Percentiles rank a stretch among this genome's conserved stretches.
phyloP scores from a whole-genome alignment of 257 asterid genomes.

The Cynanchum wilfordii region DNA sequence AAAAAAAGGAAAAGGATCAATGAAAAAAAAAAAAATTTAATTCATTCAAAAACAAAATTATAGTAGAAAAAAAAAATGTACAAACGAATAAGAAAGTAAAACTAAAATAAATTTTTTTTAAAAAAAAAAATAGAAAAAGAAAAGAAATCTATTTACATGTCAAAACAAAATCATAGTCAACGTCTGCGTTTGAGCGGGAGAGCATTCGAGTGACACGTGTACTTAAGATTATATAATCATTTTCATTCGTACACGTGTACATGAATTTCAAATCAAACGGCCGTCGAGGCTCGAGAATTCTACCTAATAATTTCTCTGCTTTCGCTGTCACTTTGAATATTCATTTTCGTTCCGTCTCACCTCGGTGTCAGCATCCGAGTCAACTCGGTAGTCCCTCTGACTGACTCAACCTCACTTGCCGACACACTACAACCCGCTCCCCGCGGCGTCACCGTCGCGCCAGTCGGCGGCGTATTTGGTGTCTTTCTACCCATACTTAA shows the following conservation, averaged over 20 bases:
- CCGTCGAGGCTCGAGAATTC: neutral
- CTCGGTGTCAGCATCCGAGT: slow-evolving; percentile 18
- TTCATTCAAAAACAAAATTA: neutral
- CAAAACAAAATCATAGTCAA: neutral
- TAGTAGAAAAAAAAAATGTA: neutral
- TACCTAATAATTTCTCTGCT: neutral
- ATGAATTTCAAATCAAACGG: neutral
- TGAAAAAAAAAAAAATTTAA: neutral
- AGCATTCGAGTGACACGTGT: neutral
- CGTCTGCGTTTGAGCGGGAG: neutral
- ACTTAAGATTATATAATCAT: neutral
- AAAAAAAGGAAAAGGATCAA: neutral
- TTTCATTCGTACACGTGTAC: neutral
- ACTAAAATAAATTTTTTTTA: neutral
- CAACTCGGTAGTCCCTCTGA: slow-evolving; percentile 21
- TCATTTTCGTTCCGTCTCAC: neutral
- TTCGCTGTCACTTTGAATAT: neutral
- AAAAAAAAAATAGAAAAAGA: neutral
- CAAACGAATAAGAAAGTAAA: neutral
- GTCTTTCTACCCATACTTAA: slow-evolving; percentile 57
- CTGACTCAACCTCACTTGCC: slow-evolving; percentile 36
- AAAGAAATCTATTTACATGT: neutral
- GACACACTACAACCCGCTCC: slow-evolving; percentile 10
- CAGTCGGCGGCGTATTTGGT: slow-evolving; percentile 26
- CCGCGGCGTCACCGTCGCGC: slow-evolving; percentile 26